phyloP scores from a whole-genome alignment of 371 early-diverging fungal genomes.

The Lichtheimia ornata region DNA sequence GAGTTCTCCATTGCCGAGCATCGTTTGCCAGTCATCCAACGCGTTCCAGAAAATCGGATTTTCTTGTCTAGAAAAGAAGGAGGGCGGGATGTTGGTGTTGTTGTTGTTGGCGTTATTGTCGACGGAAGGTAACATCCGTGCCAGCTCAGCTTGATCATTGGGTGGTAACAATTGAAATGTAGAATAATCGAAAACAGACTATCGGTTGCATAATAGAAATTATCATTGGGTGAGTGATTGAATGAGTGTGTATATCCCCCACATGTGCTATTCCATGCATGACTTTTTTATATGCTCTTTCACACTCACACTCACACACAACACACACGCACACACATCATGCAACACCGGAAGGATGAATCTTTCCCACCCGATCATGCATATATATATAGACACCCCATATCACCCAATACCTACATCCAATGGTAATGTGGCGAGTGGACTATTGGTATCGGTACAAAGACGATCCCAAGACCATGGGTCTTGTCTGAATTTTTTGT shows the following conservation, averaged over 20 bases:
- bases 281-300: constrained; percentile 12
- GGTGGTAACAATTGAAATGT: constrained; percentile 41
- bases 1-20: constrained; percentile 29
- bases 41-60: constrained; percentile 39
- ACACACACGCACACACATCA: constrained; percentile 1
- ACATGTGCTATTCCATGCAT: constrained; percentile 1
- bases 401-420: constrained; percentile 27
- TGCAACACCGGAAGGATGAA: no score
- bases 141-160: constrained; percentile 33
- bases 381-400: background rate
- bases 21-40: constrained; percentile 42
- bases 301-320: constrained; percentile 1
- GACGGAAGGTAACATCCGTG: constrained; percentile 31
- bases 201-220: background rate
- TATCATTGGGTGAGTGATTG: background rate
- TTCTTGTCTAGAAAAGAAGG: constrained; percentile 36
- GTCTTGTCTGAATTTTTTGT: constrained; percentile 24
- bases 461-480: constrained; percentile 33
- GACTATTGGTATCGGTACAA: constrained; percentile 32
- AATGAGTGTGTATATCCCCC: background rate
- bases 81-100: constrained; percentile 11
- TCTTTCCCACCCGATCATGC: background rate
- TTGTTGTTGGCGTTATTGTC: constrained; percentile 17
- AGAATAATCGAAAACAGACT: constrained; percentile 41
- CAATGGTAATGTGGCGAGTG: constrained; percentile 35